phyloP scores from a whole-genome alignment of 192 early-diverging fungal genomes.

The Phycomyces blakesleeanus region DNA sequence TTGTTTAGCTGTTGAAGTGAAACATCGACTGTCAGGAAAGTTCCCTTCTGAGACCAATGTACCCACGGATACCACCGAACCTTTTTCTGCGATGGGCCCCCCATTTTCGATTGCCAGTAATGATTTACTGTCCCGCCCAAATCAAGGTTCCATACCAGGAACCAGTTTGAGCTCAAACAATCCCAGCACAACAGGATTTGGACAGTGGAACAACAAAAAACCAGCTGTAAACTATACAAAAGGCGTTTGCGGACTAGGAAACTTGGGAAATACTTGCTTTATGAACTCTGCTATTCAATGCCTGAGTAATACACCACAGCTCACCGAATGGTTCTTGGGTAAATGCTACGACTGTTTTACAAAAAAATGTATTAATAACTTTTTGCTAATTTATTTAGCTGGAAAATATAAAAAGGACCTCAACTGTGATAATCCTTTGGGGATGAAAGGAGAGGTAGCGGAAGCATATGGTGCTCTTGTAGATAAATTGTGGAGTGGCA shows the following conservation, averaged over 20 bases:
- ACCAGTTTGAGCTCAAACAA: too few relatives aligned
- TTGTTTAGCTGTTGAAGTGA: background rate
- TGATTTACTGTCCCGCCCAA: background rate
- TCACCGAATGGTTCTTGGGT: constrained; percentile 61
- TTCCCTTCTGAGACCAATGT: background rate
- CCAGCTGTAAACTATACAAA: background rate
- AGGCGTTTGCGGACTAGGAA: constrained; percentile 59
- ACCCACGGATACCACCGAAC: background rate
- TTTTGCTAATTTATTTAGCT: background rate
- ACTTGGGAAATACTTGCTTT: constrained; percentile 86
- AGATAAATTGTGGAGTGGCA: constrained; percentile 59
- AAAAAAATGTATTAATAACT: background rate
- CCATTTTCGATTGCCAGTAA: background rate
- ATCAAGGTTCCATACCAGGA: background rate
- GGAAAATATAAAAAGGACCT: constrained; percentile 52
- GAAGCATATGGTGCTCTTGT: constrained; percentile 59
- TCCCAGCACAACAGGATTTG: too few relatives aligned
- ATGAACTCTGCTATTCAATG: constrained; percentile 91
- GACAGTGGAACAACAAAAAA: too few relatives aligned
- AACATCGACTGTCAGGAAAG: background rate
- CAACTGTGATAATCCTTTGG: constrained; percentile 65
- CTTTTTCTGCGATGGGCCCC: background rate
- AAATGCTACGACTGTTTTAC: background rate
- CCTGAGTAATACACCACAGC: constrained; percentile 64
- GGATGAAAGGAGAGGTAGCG: constrained; percentile 69